phyloP scores from a whole-genome alignment of 371 early-diverging fungal species.

The Scutellospora calospora region DNA sequence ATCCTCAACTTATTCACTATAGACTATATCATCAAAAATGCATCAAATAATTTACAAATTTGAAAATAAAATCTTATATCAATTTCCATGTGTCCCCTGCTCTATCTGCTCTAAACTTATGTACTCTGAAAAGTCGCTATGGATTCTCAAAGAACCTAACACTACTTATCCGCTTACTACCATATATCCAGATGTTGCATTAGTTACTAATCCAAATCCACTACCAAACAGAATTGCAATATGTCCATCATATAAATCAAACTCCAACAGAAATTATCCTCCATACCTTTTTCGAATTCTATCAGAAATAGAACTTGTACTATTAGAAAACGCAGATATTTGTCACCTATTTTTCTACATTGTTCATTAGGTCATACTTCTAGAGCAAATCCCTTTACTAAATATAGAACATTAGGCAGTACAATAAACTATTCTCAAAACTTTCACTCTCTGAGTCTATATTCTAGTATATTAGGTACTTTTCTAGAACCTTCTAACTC shows the following conservation, averaged over 20 bases:
- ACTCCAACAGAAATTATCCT: too few species aligned
- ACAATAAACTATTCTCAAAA: slow-evolving; percentile 1
- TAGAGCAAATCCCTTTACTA: not conserved
- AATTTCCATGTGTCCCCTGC: not conserved
- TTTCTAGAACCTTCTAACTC: not conserved
- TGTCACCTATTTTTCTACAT: slow-evolving; percentile 25
- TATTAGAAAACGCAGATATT: not conserved
- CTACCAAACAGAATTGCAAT: too few species aligned
- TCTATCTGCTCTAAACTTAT: not conserved
- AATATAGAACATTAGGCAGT: not conserved
- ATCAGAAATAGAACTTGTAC: too few species aligned
- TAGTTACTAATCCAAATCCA: too few species aligned
- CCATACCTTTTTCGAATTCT: too few species aligned
- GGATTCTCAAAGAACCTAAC: not conserved
- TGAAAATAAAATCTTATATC: not conserved
- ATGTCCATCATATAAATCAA: too few species aligned
- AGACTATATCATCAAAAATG: too few species aligned
- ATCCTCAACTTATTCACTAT: too few species aligned
- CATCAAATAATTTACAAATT: too few species aligned
- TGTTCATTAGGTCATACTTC: not conserved
- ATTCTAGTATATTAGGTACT: not conserved
- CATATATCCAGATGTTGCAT: too few species aligned
- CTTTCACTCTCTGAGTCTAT: not conserved
- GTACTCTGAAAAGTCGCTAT: not conserved
- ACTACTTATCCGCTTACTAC: too few species aligned